A percentile compares a stretch with the other conserved stretches of the same genome.
phyloP scores from a whole-genome alignment of 176 grass and related monocot genomes.

The Avena atlantica region DNA sequence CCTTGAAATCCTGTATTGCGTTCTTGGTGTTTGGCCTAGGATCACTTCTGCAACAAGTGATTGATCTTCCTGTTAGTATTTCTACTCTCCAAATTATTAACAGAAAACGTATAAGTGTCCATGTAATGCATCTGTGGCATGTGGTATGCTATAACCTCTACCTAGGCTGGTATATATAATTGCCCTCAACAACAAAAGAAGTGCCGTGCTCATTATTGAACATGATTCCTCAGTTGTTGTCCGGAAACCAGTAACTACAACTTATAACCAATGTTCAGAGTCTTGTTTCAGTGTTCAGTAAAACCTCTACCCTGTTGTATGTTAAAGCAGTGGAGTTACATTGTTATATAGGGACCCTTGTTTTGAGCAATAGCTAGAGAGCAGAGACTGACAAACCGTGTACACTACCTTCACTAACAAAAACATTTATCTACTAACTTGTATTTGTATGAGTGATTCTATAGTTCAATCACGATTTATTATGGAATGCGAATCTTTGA shows the following conservation, averaged over 20 bases:
- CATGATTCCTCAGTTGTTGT: neutral
- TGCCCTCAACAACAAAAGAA: neutral
- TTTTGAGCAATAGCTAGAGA: neutral
- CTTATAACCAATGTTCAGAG: neutral
- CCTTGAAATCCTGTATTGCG: neutral
- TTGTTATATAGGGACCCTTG: neutral
- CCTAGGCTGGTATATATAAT: neutral
- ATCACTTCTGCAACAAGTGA: neutral
- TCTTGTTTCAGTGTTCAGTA: neutral
- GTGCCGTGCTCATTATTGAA: neutral
- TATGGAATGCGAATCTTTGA: neutral
- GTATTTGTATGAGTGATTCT: neutral
- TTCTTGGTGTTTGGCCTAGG: neutral
- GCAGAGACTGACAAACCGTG: neutral
- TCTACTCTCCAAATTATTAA: neutral
- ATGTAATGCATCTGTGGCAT: neutral
- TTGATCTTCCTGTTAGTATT: neutral
- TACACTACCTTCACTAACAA: neutral
- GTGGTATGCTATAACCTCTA: neutral
- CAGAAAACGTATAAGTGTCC: neutral
- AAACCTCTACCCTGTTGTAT: neutral
- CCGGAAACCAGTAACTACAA: neutral
- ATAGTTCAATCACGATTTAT: neutral
- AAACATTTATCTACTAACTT: neutral
- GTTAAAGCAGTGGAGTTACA: neutral